phyloP scores from a whole-genome alignment of 1,284 basidiomycete species.

The Apiotrichum porosum region DNA sequence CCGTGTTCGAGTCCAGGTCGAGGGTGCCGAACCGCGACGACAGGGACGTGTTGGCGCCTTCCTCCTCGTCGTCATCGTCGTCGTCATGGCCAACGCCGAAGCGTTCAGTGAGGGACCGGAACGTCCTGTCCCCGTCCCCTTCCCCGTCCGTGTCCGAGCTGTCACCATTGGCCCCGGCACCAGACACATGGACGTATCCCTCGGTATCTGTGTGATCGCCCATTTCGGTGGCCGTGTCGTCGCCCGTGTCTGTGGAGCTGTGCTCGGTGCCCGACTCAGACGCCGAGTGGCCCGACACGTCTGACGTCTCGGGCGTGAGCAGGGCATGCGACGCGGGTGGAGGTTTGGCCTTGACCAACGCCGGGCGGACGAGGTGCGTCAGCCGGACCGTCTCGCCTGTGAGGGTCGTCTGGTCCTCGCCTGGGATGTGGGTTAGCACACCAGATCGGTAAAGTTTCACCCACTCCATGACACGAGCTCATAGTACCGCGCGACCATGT shows the following conservation, averaged over 20 bases:
- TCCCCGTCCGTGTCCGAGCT: neutral
- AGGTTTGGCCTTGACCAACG: conserved; percentile 22
- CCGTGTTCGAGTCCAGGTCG: neutral
- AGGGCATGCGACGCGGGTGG: conserved; percentile 15
- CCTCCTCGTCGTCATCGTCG: neutral
- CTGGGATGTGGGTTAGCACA: too few species aligned
- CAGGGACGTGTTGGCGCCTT: neutral
- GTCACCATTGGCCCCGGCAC: conserved; percentile 10
- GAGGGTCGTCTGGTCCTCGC: conserved; percentile 25
- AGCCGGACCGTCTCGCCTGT: conserved; percentile 29
- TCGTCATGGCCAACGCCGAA: conserved; percentile 2
- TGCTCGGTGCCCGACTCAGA: conserved; percentile 18
- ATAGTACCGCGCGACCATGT: conserved; percentile 45
- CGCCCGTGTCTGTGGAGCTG: neutral
- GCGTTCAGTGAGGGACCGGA: conserved; percentile 5
- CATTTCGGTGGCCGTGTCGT: conserved; percentile 14
- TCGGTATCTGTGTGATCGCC: conserved; percentile 23
- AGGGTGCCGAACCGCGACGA: conserved; percentile 4
- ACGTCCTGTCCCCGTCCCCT: conserved; percentile 7
- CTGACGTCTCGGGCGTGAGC: conserved; percentile 42
- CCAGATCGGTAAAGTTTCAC: conserved; percentile 17
- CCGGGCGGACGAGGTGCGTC: conserved; percentile 44
- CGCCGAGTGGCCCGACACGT: conserved; percentile 29
- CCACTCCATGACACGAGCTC: conserved; percentile 46
- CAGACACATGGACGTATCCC: conserved; percentile 7